A percentile compares a stretch with the other conserved stretches of the same genome.
Conservation (phyloP, 495 filamentous ascomycete genomes). For the Geoglossum glabrum region DNA sequence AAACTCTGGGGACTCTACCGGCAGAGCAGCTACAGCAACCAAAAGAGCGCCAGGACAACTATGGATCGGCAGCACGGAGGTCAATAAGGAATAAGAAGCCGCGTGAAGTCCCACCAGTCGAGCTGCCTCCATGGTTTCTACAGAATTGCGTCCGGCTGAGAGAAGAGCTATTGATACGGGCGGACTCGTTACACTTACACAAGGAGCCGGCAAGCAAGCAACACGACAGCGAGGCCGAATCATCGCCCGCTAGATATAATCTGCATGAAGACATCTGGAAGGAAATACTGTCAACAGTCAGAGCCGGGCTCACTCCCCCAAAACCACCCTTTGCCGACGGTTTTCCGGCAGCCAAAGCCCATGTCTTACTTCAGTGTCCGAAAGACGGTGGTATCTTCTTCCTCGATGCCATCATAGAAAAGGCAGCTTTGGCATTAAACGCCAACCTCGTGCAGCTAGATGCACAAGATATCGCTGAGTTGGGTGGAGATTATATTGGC, state of each 20-base stretch:
- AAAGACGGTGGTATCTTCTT: constrained; percentile 33
- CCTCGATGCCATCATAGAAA: constrained; percentile 36
- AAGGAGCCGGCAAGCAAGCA: not conserved
- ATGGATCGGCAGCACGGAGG: constrained; percentile 21
- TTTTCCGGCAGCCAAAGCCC: constrained; percentile 36
- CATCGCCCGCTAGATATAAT: constrained; percentile 8
- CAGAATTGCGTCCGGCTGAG: constrained; percentile 13
- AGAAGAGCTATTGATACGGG: not conserved
- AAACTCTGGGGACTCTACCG: not conserved
- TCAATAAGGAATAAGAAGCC: constrained; percentile 19
- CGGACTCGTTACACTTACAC: not conserved
- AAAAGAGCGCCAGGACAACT: constrained; percentile 9
- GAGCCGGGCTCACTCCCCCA: constrained; percentile 15
- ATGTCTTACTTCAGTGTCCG: constrained; percentile 46
- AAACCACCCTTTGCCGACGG: constrained; percentile 20
- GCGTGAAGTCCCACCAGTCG: constrained; percentile 22
- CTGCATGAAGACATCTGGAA: constrained; percentile 16
- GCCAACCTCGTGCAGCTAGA: constrained; percentile 66
- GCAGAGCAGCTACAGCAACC: constrained; percentile 1
- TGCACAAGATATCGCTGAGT: constrained; percentile 59
- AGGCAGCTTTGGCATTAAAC: constrained; percentile 33
- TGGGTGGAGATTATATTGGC: constrained; percentile 52
- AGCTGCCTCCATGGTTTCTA: constrained; percentile 25
- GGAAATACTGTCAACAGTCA: constrained; percentile 14
- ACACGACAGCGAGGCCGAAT: not conserved